These are phyloP conservation scores for Tuber microsphaerosporum DNA, from an alignment of 495 filamentous ascomycete genomes.

Conservation along the genomic window DNA sequence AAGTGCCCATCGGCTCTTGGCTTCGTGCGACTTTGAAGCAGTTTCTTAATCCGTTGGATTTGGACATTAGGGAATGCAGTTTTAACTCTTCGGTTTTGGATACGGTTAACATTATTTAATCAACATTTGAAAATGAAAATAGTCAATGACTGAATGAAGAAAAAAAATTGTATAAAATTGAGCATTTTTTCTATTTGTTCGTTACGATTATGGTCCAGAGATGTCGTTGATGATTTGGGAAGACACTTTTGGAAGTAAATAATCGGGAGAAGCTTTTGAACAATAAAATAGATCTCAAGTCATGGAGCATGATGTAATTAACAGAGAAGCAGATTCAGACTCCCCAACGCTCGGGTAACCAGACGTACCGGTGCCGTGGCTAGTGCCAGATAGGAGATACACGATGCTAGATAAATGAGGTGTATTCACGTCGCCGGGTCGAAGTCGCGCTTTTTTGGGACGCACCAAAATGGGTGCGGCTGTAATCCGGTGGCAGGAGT, in stretches of 20 bases:
- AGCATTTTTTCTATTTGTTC: not conserved
- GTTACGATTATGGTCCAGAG: not conserved
- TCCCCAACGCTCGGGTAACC: not conserved
- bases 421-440: not conserved
- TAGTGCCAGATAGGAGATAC: not conserved
- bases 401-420: not conserved
- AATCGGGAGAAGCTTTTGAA: not conserved
- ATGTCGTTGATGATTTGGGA: not conserved
- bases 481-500: not conserved
- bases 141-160: not conserved
- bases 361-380: not conserved
- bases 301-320: not conserved
- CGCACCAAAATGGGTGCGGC: not conserved
- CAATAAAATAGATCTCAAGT: not conserved
- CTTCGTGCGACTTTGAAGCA: slow-evolving; percentile 6
- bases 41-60: slow-evolving; percentile 19
- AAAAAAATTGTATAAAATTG: not conserved
- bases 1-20: slow-evolving; percentile 22
- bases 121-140: not conserved
- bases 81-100: slow-evolving; percentile 31
- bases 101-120: not conserved
- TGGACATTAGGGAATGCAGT: slow-evolving; percentile 14
- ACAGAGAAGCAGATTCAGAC: not conserved
- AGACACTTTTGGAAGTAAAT: not conserved
- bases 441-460: not conserved